Percentiles rank a stretch among this genome's conserved stretches.
These are phyloP conservation scores for Vigna hirtella DNA, from an alignment of 306 rosid species.

Conservation along the genomic window DNA sequence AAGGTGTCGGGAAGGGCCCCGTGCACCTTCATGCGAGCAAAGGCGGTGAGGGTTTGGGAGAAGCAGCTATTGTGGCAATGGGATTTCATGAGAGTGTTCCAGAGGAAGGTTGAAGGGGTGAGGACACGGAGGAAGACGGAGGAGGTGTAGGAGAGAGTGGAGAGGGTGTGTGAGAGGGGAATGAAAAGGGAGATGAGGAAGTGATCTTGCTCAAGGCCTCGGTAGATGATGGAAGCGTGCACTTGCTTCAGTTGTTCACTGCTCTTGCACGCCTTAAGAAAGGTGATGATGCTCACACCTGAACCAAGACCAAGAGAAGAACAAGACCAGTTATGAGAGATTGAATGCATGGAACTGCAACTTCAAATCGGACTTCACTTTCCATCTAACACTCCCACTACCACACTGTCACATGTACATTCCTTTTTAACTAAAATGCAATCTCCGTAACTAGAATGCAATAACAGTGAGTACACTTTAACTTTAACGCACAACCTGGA, in stretches of 20 bases:
- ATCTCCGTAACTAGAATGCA: too few relatives aligned
- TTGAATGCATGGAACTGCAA: conserved; percentile 45
- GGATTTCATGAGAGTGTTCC: conserved; percentile 66
- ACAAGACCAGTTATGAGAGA: conserved; percentile 4
- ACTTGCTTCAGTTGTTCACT: conserved; percentile 60
- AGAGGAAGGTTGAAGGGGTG: conserved; percentile 60
- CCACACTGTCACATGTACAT: too few relatives aligned
- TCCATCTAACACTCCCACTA: too few relatives aligned
- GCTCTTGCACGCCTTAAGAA: conserved; percentile 61
- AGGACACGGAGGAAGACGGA: conserved; percentile 51
- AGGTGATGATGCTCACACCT: conserved; percentile 43
- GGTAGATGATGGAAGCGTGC: conserved; percentile 65
- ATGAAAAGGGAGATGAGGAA: conserved; percentile 59
- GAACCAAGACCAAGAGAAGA: conserved; percentile 32
- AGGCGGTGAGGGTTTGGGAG: conserved; percentile 46
- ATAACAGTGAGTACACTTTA: too few relatives aligned
- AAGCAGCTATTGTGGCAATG: conserved; percentile 52
- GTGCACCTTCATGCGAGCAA: conserved; percentile 59
- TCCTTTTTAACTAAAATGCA: too few relatives aligned
- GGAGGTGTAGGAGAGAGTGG: conserved; percentile 31
- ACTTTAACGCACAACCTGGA: too few relatives aligned
- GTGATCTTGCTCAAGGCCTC: conserved; percentile 79
- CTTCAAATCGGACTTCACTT: too few relatives aligned
- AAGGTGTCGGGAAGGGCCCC: conserved; percentile 61
- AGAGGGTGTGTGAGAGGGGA: conserved; percentile 33